Base-by-base conservation (phyloP, 202 grass and related monocot species). In the Bolboschoenoplectus hybrid region DNA sequence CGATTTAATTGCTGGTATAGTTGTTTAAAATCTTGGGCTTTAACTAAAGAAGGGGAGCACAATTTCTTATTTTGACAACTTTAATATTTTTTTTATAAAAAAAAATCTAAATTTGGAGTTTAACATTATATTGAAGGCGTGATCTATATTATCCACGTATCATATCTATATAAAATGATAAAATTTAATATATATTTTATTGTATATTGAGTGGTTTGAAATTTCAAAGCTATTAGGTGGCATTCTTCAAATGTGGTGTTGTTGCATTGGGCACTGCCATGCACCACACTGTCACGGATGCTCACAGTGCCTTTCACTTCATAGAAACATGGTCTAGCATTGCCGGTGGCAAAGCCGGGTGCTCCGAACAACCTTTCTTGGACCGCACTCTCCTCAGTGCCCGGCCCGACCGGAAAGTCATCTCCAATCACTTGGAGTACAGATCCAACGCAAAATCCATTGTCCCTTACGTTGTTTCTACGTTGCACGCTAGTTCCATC, bases 381-480 rank as follows among this genome's bases (percentile, higher is more conserved):
- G 92, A 91, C 26, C 81, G 70, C 57, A 10, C 12, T 2, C 77
- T 85, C 4, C 88, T 91, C 44, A 17, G 55, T 10, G 88, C 86
- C 39, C 67, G 88, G 0, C 41, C 74, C 0, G 8, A 56, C 2
- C 81, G 56, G 5, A 6, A 66, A 0, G 86, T 91, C n/a, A 2
- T 41, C 12, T 91, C 85, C 63, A 86, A 94, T 62, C 92, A 94
- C 84, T 43, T 52, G 2, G 92, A 91, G 58, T 94, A 89, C 87
- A 81, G 83, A 35, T 67, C 67, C 0, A 82, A 86, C 12, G 20
- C 87, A 3, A 80, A 55, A 9, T 88, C 89, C 7, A 0, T 35
- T 9, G 6, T 2, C 32, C 32, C 12, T 84, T 39, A 40, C 32
- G 17, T 0, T 39, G 67, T 1, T 41, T 50, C 67, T 13, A 17